These are phyloP conservation scores for Curvularia eragrostidis DNA, from an alignment of 2,329 filamentous ascomycete species.

Conservation along the genomic window DNA sequence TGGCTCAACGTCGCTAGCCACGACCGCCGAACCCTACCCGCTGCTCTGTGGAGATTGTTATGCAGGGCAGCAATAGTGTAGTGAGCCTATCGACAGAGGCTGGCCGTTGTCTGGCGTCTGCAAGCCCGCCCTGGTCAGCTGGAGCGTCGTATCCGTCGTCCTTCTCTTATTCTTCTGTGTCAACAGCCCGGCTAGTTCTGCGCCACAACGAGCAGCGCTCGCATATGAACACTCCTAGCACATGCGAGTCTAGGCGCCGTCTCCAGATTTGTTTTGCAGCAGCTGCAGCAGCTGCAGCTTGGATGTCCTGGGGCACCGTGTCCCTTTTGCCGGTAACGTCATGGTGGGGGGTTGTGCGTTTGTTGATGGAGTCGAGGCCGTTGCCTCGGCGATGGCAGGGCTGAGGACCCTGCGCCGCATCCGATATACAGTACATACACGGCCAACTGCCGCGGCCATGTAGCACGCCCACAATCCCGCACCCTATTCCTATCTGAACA, in stretches of 20 bases:
- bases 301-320: slow-evolving; percentile 12
- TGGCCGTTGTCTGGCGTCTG: not conserved
- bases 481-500: slow-evolving; percentile 41
- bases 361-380: slow-evolving; percentile 31
- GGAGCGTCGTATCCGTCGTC: not conserved
- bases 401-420: slow-evolving; percentile 24
- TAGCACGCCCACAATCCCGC: slow-evolving; percentile 16
- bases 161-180: not conserved
- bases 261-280: slow-evolving; percentile 2
- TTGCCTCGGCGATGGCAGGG: slow-evolving; percentile 36
- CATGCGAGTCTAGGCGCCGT: not conserved
- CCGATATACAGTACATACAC: slow-evolving; percentile 25
- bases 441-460: slow-evolving; percentile 8
- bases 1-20: slow-evolving; percentile 7
- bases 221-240: not conserved
- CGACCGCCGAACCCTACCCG: slow-evolving; percentile 11
- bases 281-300: slow-evolving; percentile 4
- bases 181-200: not conserved
- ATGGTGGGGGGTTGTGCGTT: slow-evolving; percentile 29
- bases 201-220: not conserved
- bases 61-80: slow-evolving; percentile 16
- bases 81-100: not conserved
- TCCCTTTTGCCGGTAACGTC: slow-evolving; percentile 17
- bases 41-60: slow-evolving; percentile 16
- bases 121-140: not conserved